Conservation (phyloP, 352 stramenopile species). For the Globisporangium takayamanum region DNA sequence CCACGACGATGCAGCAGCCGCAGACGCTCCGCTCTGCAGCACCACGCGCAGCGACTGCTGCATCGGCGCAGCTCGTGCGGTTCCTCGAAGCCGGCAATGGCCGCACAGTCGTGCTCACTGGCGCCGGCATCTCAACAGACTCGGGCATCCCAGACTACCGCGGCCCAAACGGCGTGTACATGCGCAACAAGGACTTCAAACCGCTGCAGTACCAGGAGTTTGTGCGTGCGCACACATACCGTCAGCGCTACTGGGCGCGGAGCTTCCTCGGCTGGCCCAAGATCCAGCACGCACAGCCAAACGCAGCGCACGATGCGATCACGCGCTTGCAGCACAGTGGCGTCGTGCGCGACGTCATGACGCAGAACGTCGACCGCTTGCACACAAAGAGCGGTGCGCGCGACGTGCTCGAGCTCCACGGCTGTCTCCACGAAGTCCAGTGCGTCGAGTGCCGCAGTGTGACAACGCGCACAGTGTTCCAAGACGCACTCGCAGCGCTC, state of each 20-base stretch:
- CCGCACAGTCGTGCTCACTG: slow-evolving; percentile 82
- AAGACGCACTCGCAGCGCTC: slow-evolving; percentile 65
- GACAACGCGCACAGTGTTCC: slow-evolving; percentile 77
- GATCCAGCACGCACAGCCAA: slow-evolving; percentile 76
- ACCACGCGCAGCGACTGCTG: not conserved
- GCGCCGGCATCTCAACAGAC: slow-evolving; percentile 95
- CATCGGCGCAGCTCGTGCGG: slow-evolving; percentile 33
- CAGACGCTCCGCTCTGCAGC: not conserved
- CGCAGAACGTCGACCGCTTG: slow-evolving; percentile 97
- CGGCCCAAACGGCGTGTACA: slow-evolving; percentile 93
- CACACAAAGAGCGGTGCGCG: slow-evolving; percentile 87
- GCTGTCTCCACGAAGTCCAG: slow-evolving; percentile 85
- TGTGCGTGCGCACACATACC: slow-evolving; percentile 53
- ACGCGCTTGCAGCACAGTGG: slow-evolving; percentile 58
- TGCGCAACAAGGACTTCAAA: slow-evolving; percentile 89
- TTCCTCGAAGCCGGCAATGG: slow-evolving; percentile 53
- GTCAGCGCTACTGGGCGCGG: slow-evolving; percentile 92
- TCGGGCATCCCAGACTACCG: slow-evolving; percentile 97
- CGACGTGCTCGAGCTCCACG: slow-evolving; percentile 93
- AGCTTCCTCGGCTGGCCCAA: slow-evolving; percentile 87
- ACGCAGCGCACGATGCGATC: slow-evolving; percentile 87
- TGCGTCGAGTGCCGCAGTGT: slow-evolving; percentile 67
- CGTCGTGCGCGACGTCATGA: slow-evolving; percentile 78
- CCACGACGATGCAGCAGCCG: not conserved
- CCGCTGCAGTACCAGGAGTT: slow-evolving; percentile 96